Conservation (phyloP, 2,329 filamentous ascomycete genomes). For the Fusarium sp. region DNA sequence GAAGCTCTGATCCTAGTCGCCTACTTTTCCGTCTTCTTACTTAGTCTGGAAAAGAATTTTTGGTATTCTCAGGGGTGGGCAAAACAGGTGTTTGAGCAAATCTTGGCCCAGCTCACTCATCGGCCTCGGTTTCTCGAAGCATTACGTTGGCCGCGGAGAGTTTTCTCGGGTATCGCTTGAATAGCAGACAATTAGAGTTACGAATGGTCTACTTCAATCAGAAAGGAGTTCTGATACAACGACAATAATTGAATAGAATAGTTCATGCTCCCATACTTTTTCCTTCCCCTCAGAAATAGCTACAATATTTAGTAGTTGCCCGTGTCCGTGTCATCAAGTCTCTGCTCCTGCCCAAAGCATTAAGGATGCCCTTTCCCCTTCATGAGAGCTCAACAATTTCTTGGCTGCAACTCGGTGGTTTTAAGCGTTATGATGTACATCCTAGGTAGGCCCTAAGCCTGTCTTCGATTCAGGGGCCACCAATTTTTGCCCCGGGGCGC, state of each 20-base stretch:
- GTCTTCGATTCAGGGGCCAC: too few relatives aligned
- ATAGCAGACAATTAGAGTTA: background rate
- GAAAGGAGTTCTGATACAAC: background rate
- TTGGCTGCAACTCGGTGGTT: too few relatives aligned
- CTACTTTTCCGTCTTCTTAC: background rate
- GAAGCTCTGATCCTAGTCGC: background rate
- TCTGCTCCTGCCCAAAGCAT: too few relatives aligned
- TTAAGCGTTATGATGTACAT: too few relatives aligned
- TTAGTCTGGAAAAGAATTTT: background rate
- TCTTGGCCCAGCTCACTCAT: background rate
- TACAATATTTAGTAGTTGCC: background rate
- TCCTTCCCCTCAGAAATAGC: background rate
- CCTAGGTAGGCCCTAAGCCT: too few relatives aligned
- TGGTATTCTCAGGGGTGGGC: background rate
- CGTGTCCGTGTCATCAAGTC: too few relatives aligned
- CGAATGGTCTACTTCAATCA: background rate
- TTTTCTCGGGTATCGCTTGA: background rate
- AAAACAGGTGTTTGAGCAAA: background rate
- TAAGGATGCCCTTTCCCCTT: too few relatives aligned
- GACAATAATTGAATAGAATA: background rate
- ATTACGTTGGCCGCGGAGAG: background rate
- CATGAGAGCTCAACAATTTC: too few relatives aligned
- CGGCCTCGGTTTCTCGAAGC: background rate
- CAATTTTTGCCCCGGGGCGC: too few relatives aligned
- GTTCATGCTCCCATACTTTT: background rate